phyloP scores from a whole-genome alignment of 371 early-diverging fungal genomes.

The Polyrhizophydium stewartii region DNA sequence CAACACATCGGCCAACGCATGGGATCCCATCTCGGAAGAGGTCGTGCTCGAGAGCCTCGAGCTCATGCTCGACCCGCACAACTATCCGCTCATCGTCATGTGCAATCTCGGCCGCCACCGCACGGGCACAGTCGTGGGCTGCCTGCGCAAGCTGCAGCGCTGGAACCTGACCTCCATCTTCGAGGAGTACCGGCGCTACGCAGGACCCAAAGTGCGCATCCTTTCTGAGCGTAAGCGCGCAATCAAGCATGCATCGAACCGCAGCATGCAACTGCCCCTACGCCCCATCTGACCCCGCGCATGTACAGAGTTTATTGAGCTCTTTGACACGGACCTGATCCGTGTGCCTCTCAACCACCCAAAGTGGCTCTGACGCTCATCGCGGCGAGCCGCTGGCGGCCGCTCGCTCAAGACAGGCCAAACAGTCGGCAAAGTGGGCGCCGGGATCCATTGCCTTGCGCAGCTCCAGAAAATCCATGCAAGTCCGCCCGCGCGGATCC shows the following conservation, averaged over 20 bases:
- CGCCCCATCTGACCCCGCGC: too few relatives aligned
- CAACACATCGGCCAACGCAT: constrained; percentile 76
- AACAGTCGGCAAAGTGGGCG: too few relatives aligned
- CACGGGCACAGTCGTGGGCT: constrained; percentile 95
- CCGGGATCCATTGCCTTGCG: too few relatives aligned
- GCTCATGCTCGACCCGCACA: constrained; percentile 78
- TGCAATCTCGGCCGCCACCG: constrained; percentile 95
- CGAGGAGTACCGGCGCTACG: constrained; percentile 94
- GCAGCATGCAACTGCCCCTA: too few relatives aligned
- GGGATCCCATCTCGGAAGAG: constrained; percentile 96
- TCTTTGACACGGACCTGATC: constrained; percentile 94
- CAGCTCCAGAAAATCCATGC: too few relatives aligned
- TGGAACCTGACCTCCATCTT: constrained; percentile 98
- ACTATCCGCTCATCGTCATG: constrained; percentile 95
- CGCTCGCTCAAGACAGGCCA: too few relatives aligned
- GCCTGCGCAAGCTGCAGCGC: constrained; percentile 90
- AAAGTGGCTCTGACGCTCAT: constrained; percentile 82
- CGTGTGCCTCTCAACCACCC: constrained; percentile 74
- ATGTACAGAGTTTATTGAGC: constrained; percentile 62
- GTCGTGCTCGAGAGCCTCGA: constrained; percentile 88
- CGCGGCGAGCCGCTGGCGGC: too few relatives aligned
- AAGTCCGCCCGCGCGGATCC: too few relatives aligned
- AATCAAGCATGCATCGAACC: too few relatives aligned
- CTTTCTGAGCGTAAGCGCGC: constrained; percentile 71
- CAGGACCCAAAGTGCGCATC: constrained; percentile 92